Conservation (phyloP, 176 grass and related monocot genomes). For the Dactylis glomerata region DNA sequence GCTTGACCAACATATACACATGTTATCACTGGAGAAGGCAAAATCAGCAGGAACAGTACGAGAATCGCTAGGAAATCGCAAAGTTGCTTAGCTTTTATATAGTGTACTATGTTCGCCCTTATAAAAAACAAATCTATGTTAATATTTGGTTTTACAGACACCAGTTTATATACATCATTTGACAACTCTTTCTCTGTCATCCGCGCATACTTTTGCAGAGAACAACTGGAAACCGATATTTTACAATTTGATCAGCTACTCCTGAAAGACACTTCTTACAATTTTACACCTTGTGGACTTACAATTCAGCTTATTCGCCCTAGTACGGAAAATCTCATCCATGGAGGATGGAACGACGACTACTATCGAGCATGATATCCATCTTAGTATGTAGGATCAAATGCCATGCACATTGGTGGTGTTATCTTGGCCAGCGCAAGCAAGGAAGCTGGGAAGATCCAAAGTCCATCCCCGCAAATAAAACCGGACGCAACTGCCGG, state of each 20-base stretch:
- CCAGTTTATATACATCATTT: conserved; percentile 16
- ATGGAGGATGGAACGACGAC: background rate
- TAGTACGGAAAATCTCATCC: background rate
- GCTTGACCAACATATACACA: too few relatives aligned
- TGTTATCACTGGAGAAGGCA: too few relatives aligned
- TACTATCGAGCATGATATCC: background rate
- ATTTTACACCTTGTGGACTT: background rate
- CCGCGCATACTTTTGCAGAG: background rate
- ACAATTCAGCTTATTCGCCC: background rate
- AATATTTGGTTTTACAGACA: background rate
- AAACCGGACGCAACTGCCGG: conserved; percentile 93
- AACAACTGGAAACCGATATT: background rate
- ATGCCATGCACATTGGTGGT: conserved; percentile 93
- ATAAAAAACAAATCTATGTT: too few relatives aligned
- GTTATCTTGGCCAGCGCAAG: conserved; percentile 77
- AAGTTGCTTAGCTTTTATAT: too few relatives aligned
- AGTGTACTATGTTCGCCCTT: too few relatives aligned
- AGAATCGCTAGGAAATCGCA: too few relatives aligned
- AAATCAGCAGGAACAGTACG: too few relatives aligned
- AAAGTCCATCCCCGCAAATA: conserved; percentile 94
- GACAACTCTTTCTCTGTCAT: background rate
- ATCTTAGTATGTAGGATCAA: conserved; percentile 59
- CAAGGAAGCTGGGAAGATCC: conserved; percentile 92
- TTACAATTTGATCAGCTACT: conserved; percentile 3
- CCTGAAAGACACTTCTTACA: background rate